Percentiles rank a stretch among this genome's conserved stretches.
Conservation (phyloP, 176 grass and related monocot species). For the Pontederia crassipes region DNA sequence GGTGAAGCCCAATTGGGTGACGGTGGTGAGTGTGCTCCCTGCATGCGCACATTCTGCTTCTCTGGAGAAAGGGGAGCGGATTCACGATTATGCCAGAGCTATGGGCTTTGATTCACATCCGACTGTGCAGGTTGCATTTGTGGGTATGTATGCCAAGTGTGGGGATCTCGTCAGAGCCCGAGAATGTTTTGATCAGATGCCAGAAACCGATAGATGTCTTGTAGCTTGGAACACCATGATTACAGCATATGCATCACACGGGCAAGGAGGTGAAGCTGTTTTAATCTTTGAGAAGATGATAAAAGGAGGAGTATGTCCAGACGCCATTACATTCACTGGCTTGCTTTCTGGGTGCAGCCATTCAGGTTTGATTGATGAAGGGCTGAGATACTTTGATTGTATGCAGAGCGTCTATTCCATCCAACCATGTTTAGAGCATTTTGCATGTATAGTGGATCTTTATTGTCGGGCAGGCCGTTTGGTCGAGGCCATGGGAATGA, state of each 20-base stretch:
- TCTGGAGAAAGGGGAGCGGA: constrained; percentile 9
- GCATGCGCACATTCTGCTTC: constrained; percentile 9
- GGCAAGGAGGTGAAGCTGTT: constrained; percentile 1
- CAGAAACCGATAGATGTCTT: background rate
- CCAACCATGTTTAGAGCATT: constrained; percentile 7
- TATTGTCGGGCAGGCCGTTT: constrained; percentile 10
- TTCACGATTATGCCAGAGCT: constrained; percentile 6
- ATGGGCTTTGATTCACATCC: constrained; percentile 15
- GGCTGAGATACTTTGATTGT: constrained; percentile 14
- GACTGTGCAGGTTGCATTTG: constrained; percentile 13
- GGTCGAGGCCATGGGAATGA: constrained; percentile 9
- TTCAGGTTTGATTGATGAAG: constrained; percentile 19
- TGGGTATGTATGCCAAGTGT: constrained; percentile 21
- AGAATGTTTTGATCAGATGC: constrained; percentile 4
- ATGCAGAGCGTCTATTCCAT: constrained; percentile 9
- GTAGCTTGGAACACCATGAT: constrained; percentile 21
- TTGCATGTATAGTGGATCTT: constrained; percentile 17
- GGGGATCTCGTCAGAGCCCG: constrained; percentile 15
- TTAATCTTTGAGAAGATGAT: constrained; percentile 13
- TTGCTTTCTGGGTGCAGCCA: constrained; percentile 24
- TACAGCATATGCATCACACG: constrained; percentile 13
- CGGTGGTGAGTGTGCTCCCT: constrained; percentile 19
- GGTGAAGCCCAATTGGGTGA: constrained; percentile 26
- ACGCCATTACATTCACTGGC: constrained; percentile 12
- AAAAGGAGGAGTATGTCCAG: constrained; percentile 1